These are phyloP conservation scores for Nitzschia sp. DNA, from an alignment of 108 stramenopile genomes.

Conservation along the genomic window DNA sequence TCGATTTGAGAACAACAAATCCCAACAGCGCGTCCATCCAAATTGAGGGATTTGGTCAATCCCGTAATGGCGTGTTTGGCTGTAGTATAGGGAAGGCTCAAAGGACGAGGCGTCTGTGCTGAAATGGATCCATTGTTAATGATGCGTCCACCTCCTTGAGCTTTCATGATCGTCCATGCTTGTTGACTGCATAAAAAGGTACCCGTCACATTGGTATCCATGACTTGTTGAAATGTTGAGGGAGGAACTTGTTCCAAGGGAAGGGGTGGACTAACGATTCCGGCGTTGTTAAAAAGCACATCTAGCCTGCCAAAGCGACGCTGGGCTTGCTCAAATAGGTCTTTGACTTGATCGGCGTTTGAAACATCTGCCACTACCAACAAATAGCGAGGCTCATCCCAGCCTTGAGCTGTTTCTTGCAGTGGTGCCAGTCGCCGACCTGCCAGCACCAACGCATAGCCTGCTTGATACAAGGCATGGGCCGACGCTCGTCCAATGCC, in stretches of 20 bases:
- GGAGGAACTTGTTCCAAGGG: slow-evolving; percentile 47
- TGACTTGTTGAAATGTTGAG: slow-evolving; percentile 51
- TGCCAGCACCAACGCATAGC: slow-evolving; percentile 58
- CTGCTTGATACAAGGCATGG: slow-evolving; percentile 43
- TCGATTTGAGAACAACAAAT: slow-evolving; percentile 71
- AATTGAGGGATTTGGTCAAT: slow-evolving; percentile 62
- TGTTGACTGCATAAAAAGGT: slow-evolving; percentile 66
- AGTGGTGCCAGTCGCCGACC: slow-evolving; percentile 56
- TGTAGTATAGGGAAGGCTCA: slow-evolving; percentile 70
- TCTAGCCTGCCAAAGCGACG: slow-evolving; percentile 48
- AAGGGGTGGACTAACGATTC: slow-evolving; percentile 54
- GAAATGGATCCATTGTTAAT: slow-evolving; percentile 82
- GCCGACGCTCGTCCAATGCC: slow-evolving; percentile 80
- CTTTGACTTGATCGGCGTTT: slow-evolving; percentile 45
- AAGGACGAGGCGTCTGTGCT: slow-evolving; percentile 62
- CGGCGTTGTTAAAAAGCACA: slow-evolving; percentile 83
- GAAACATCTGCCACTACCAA: slow-evolving; percentile 59
- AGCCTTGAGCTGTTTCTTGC: slow-evolving; percentile 38
- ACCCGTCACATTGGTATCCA: slow-evolving; percentile 68
- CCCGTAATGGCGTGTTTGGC: slow-evolving; percentile 76
- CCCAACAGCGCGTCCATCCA: slow-evolving; percentile 62
- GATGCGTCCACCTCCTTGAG: slow-evolving; percentile 65
- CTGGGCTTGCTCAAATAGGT: slow-evolving; percentile 38
- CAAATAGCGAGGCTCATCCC: slow-evolving; percentile 28
- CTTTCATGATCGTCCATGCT: slow-evolving; percentile 63